Percentiles rank a stretch among this genome's conserved stretches.
Conservation (phyloP, 371 early-diverging fungal genomes). For the Umbelopsis sp. region DNA sequence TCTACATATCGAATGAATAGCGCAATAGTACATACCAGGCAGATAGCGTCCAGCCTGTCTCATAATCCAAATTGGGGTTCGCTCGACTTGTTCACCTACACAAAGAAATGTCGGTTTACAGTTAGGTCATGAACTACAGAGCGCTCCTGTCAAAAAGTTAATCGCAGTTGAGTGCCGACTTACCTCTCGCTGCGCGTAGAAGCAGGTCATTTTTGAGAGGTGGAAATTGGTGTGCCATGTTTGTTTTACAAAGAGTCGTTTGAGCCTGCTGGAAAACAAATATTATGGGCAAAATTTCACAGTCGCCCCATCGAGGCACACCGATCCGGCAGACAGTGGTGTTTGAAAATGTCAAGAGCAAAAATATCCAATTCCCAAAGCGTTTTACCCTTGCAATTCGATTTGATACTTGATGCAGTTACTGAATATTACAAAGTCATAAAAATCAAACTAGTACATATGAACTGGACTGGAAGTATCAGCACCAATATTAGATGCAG, state of each 20-base stretch:
- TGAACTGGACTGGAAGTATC: constrained; percentile 6
- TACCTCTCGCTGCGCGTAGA: constrained; percentile 84
- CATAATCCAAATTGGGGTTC: constrained; percentile 97
- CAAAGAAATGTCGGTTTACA: background rate
- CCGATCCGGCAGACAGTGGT: background rate
- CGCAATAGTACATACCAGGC: constrained; percentile 67
- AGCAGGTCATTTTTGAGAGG: constrained; percentile 90
- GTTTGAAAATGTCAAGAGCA: background rate
- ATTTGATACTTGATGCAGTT: too few relatives aligned
- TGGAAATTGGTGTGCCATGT: constrained; percentile 62
- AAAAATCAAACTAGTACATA: background rate
- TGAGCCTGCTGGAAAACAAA: too few relatives aligned
- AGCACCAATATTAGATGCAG: background rate
- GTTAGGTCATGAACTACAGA: background rate
- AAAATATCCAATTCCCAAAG: background rate
- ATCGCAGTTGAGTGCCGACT: background rate
- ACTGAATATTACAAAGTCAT: background rate
- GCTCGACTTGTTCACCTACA: constrained; percentile 80
- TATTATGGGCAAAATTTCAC: background rate
- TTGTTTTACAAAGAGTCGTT: background rate
- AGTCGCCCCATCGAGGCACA: background rate
- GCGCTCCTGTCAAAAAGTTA: background rate
- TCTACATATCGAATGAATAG: background rate
- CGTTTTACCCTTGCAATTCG: background rate
- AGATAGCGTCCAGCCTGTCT: constrained; percentile 98